Percentiles rank a stretch among this genome's conserved stretches.
Evolutionary conservation across 1,284 basidiomycete genomes (phyloP).

Genomic region (Tilletia indica): DNA sequence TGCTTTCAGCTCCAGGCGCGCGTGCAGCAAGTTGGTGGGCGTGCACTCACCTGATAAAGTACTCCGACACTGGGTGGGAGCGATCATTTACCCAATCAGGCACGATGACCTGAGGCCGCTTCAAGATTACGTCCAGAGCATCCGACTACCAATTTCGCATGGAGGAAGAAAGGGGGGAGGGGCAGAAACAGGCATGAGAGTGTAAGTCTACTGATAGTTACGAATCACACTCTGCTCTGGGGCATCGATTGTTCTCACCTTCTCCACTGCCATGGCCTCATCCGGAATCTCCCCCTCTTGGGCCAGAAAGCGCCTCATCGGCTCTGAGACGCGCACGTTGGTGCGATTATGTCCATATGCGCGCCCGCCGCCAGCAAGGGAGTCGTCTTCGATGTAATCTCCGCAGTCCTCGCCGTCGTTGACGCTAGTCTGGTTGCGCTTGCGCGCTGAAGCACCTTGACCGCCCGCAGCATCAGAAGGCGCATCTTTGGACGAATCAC

Average conservation of each 20-base stretch:
- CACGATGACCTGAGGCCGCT: conserved; percentile 38
- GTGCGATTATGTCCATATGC: conserved; percentile 38
- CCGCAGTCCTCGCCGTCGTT: conserved; percentile 47
- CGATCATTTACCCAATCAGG: conserved; percentile 40
- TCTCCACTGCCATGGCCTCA: conserved; percentile 29
- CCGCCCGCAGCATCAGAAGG: background rate
- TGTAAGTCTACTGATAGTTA: background rate
- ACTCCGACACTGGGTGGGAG: conserved; percentile 36
- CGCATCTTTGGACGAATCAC: conserved; percentile 8
- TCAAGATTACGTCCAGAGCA: conserved; percentile 33
- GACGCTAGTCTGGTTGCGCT: conserved; percentile 17
- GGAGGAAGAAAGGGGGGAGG: background rate
- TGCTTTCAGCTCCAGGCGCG: background rate
- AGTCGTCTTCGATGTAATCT: conserved; percentile 39
- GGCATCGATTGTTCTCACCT: conserved; percentile 13
- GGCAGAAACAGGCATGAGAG: background rate
- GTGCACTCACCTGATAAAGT: conserved; percentile 56
- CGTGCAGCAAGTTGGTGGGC: background rate
- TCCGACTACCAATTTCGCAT: conserved; percentile 18
- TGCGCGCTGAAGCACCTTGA: conserved; percentile 5
- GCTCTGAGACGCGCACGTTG: conserved; percentile 39
- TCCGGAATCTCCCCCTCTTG: conserved; percentile 30
- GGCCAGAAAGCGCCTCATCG: conserved; percentile 35
- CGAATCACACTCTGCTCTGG: background rate
- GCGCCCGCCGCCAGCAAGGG: conserved; percentile 45